Base-by-base conservation (phyloP, 352 stramenopile genomes). In the Phytopythium sindhum region DNA sequence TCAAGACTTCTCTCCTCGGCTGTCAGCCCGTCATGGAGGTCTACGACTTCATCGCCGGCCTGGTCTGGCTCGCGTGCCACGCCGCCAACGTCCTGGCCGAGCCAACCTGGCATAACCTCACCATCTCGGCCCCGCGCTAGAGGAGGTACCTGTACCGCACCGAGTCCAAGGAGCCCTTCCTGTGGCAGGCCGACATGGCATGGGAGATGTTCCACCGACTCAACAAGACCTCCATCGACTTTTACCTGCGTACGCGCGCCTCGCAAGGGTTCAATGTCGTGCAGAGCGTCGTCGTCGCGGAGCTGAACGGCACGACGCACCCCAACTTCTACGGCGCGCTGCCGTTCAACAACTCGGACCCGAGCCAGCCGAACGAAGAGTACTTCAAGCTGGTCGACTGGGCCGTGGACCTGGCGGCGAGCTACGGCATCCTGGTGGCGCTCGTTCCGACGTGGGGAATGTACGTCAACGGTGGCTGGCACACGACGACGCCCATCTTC, bases 171-270 rank as follows among this genome's bases (percentile, higher is more conserved):
- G 66, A 68, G 26, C 57, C 66, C 0, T 72, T 72, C 62, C 63
- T 72, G 57, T 72, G 66, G 66, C 53, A 72, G 41, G 66, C 66
- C 39, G 61, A 72, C 59, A 73, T 64, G 0, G 64, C 67, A 4
- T 73, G 67, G 67, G 67, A 73, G 35, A 23, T 73, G 1, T 57
- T 56, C 2, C 67, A 73, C 64, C 57, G 53, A 0, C 64, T 73
- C 21, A 73, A 70, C 67, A 73, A 73, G 50, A 70, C 67, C 11
- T 73, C 67, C 37, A 73, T 70, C 56, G 67, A 70, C 28, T 65
- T 67, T 11, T 70, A 73, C 59, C 67, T 73, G 29, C 57, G 67
- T 44, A 73, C 58, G 2, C 64, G 63, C 2, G 67, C 63, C 14
- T 64, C 69, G 14, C 67, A 73, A 35, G 67, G 67, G 2, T 73